These are phyloP conservation scores for Aristolochia californica DNA, from an alignment of 164 flowering plant species.

Conservation along the genomic window DNA sequence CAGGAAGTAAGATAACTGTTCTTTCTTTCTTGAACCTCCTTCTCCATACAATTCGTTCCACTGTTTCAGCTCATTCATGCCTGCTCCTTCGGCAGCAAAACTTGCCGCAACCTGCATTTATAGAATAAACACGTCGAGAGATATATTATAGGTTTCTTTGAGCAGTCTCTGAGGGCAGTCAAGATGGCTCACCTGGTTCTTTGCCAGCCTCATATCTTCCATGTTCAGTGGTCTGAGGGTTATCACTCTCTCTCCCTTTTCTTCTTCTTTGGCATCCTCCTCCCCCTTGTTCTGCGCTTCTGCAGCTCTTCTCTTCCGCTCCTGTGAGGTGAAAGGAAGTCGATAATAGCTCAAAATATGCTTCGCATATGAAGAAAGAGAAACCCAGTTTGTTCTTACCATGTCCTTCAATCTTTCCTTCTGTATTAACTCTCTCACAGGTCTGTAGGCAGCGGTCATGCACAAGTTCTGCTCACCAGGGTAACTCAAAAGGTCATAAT, in stretches of 20 bases:
- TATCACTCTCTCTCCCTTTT: slow-evolving; percentile 42
- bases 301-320: slow-evolving; percentile 47
- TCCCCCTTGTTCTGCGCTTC: slow-evolving; percentile 35
- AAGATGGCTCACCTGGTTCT: slow-evolving; percentile 58
- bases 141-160: too few relatives aligned
- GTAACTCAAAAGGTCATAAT: slow-evolving; percentile 12
- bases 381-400: slow-evolving; percentile 26
- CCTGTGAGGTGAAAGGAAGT: slow-evolving; percentile 23
- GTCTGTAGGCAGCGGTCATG: slow-evolving; percentile 87
- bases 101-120: slow-evolving; percentile 79
- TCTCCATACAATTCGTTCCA: slow-evolving; percentile 92
- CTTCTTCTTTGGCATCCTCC: slow-evolving; percentile 26
- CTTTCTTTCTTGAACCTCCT: slow-evolving; percentile 88
- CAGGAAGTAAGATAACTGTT: slow-evolving; percentile 77
- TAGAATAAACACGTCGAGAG: neutral
- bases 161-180: neutral
- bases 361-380: neutral
- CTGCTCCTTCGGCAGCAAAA: slow-evolving; percentile 68
- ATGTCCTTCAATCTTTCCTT: slow-evolving; percentile 65
- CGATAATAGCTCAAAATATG: too few relatives aligned
- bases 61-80: slow-evolving; percentile 77
- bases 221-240: slow-evolving; percentile 66
- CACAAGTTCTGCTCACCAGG: slow-evolving; percentile 63
- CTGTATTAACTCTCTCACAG: slow-evolving; percentile 86
- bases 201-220: slow-evolving; percentile 92